Conservation (phyloP, 2,329 filamentous ascomycete species). For the Aspergillus latus region DNA sequence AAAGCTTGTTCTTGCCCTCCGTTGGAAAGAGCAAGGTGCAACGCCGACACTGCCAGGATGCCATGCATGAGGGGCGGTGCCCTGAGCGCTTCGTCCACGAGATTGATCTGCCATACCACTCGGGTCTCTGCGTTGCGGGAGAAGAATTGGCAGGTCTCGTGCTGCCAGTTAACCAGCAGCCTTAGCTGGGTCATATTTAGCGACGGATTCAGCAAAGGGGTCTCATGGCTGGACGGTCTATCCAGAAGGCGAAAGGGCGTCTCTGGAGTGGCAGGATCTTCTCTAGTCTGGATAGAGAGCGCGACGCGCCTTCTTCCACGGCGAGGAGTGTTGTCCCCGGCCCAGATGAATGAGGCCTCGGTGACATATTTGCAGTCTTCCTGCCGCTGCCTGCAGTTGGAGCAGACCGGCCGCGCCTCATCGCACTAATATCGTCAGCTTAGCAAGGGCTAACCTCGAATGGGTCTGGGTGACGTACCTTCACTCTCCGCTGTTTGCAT, state of each 20-base stretch:
- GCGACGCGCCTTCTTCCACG: background rate
- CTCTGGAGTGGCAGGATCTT: background rate
- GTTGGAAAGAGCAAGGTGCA: conserved; percentile 20
- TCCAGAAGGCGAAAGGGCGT: background rate
- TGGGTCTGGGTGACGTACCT: conserved; percentile 15
- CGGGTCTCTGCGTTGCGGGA: conserved; percentile 21
- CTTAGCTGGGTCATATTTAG: conserved; percentile 24
- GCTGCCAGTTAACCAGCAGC: conserved; percentile 23
- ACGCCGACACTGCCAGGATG: conserved; percentile 25
- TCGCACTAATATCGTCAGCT: conserved; percentile 20
- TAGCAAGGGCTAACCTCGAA: background rate
- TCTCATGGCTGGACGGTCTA: background rate
- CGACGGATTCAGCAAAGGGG: background rate
- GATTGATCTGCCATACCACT: conserved; percentile 21
- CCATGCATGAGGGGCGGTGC: conserved; percentile 28
- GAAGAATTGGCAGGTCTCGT: conserved; percentile 21
- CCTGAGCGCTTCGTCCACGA: conserved; percentile 23
- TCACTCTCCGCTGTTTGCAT: conserved; percentile 27
- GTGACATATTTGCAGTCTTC: conserved; percentile 22
- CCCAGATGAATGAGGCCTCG: conserved; percentile 18
- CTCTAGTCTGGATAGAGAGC: background rate
- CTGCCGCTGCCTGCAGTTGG: conserved; percentile 20
- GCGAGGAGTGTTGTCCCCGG: conserved; percentile 1
- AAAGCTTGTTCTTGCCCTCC: background rate
- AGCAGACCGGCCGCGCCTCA: conserved; percentile 22